Percentiles rank a stretch among this genome's conserved stretches.
Conservation (phyloP, 2,329 filamentous ascomycete genomes). For the Aspergillus unguis region DNA sequence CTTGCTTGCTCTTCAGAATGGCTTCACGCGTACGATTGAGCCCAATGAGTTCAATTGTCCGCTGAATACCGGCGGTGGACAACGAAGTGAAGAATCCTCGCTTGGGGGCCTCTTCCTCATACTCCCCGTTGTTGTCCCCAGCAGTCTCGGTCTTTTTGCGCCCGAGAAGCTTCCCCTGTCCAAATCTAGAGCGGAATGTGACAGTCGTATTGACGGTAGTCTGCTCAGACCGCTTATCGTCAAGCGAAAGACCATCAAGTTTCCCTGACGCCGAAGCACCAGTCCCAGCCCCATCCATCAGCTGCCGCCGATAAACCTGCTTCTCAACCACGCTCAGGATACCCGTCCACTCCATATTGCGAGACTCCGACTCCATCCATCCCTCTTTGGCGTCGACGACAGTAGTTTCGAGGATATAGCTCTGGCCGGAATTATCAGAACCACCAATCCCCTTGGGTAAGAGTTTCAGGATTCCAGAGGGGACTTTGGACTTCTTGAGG, state of each 20-base stretch:
- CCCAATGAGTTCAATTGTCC: slow-evolving; percentile 63
- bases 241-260: slow-evolving; percentile 33
- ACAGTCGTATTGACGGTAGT: slow-evolving; percentile 61
- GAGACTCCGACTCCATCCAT: slow-evolving; percentile 64
- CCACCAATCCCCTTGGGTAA: slow-evolving; percentile 59
- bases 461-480: slow-evolving; percentile 58
- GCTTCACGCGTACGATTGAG: slow-evolving; percentile 59
- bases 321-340: slow-evolving; percentile 62
- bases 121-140: slow-evolving; percentile 36
- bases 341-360: slow-evolving; percentile 65
- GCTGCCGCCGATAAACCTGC: slow-evolving; percentile 54
- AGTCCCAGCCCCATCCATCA: slow-evolving; percentile 17
- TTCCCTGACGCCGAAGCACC: neutral
- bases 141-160: slow-evolving; percentile 39
- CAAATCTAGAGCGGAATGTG: slow-evolving; percentile 60
- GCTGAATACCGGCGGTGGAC: slow-evolving; percentile 58
- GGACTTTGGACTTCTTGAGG: slow-evolving; percentile 62
- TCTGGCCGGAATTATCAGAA: slow-evolving; percentile 56
- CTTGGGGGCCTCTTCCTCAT: slow-evolving; percentile 52
- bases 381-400: slow-evolving; percentile 61
- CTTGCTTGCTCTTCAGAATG: slow-evolving; percentile 61
- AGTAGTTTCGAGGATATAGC: slow-evolving; percentile 62
- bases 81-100: slow-evolving; percentile 58
- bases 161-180: slow-evolving; percentile 52
- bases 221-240: slow-evolving; percentile 40